phyloP scores from a whole-genome alignment of 768 basidiomycete genomes.

The Collybiopsis luxurians region DNA sequence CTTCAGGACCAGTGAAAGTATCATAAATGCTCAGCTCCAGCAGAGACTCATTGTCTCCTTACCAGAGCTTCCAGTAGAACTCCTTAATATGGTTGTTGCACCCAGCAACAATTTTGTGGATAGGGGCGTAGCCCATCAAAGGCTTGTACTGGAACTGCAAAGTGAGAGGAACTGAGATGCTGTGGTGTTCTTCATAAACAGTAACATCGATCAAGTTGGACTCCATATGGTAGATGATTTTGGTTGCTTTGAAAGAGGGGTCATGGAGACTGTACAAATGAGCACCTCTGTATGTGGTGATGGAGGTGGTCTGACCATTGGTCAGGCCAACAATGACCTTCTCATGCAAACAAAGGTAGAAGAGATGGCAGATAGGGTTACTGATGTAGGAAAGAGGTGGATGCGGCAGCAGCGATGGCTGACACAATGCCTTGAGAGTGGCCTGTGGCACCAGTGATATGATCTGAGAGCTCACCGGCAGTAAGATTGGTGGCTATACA shows the following conservation, averaged over 20 bases:
- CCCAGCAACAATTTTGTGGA: conserved; percentile 82
- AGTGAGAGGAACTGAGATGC: conserved; percentile 71
- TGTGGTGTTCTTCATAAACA: conserved; percentile 80
- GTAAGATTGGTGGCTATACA: conserved; percentile 73
- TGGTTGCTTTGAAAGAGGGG: conserved; percentile 78
- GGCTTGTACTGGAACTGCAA: conserved; percentile 88
- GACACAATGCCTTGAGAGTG: too few species aligned
- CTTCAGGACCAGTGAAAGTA: conserved; percentile 84
- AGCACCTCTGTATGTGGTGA: conserved; percentile 73
- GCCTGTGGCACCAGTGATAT: too few species aligned
- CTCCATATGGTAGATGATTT: conserved; percentile 57
- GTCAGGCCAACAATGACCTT: conserved; percentile 61
- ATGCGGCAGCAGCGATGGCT: conserved; percentile 85
- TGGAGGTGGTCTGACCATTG: conserved; percentile 45
- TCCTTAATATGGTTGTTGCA: conserved; percentile 92
- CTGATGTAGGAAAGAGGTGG: conserved; percentile 80
- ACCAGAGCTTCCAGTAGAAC: conserved; percentile 99
- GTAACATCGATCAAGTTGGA: conserved; percentile 64
- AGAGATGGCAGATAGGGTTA: conserved; percentile 85
- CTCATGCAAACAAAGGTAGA: conserved; percentile 79
- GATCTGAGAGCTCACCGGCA: conserved; percentile 75
- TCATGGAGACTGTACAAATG: conserved; percentile 79
- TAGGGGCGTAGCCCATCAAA: conserved; percentile 84
- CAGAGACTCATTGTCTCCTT: conserved; percentile 78
- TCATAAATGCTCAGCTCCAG: conserved; percentile 79